Base-by-base conservation (phyloP, 106 monocot genomes). In the Hemerocallis citrina region DNA sequence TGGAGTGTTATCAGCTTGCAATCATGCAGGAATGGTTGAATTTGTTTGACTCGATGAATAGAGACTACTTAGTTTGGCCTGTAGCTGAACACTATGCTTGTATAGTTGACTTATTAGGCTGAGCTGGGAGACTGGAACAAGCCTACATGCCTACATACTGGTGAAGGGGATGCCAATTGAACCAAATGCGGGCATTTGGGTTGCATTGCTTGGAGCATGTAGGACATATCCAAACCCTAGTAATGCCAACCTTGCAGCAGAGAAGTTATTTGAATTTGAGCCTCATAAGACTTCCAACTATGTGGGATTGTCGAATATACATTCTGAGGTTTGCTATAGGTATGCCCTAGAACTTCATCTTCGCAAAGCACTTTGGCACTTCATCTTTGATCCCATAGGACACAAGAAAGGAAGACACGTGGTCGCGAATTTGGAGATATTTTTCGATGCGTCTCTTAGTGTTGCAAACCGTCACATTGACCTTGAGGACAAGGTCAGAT, bases 61-160 rank as follows among this genome's bases (percentile, higher is more conserved):
- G 34, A 66, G 52, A 44, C 14, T 64, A 77, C 54, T 59, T 38
- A 5, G 15, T 77, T 15, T 7, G 52, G 44, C 71, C 66, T 61
- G 71, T 65, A 14, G 66, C 71, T 30, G 77, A 77, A 52, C 77
- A 77, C n/a, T 77, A 77, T 66, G 65, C 77, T 19, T 77, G 77
- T 29, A 45, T 71, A 43, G 71, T 61, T 10, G 77, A 77, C 34
- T 55, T 77, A 25, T 55, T 71, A 3, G 61, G 77, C 15, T 35
- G 77, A 52, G 65, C 77, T 47, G 77, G 77, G 28, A 71, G 71
- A 61, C 4, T 77, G 31, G 46, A 39, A n/a, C 60, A 65, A 66
- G 71, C 77, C 16, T 71, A 44, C 15, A 50, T 66, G 15, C n/a
- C n/a, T n/a, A n/a, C n/a, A n/a, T n/a, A n/a, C 51, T 77, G 22